phyloP scores from a whole-genome alignment of 2,329 filamentous ascomycete genomes.

The Fulvia fulva region DNA sequence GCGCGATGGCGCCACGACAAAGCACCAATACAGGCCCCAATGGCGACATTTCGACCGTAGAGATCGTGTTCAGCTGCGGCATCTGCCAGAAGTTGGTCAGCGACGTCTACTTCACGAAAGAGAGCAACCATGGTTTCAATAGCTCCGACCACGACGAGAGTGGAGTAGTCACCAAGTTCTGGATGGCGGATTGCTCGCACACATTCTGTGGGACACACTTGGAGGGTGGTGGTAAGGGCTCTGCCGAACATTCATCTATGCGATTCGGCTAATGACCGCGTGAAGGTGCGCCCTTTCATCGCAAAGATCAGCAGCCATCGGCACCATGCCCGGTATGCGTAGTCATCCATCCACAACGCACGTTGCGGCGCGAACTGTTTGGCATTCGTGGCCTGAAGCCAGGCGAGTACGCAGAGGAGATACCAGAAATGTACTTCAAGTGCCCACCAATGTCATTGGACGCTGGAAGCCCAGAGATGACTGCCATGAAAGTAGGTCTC shows the following conservation, averaged over 20 bases:
- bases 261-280: no score
- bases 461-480: constrained; percentile 34
- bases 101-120: constrained; percentile 42
- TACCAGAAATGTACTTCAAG: constrained; percentile 42
- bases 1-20: constrained; percentile 14
- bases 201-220: constrained; percentile 48
- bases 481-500: constrained; percentile 41
- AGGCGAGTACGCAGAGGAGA: constrained; percentile 41
- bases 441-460: constrained; percentile 43
- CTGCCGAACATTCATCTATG: no score
- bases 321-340: constrained; percentile 46
- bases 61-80: constrained; percentile 49
- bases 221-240: constrained; percentile 44
- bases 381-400: constrained; percentile 42
- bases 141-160: constrained; percentile 29
- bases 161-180: constrained; percentile 43
- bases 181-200: constrained; percentile 48
- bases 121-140: constrained; percentile 36
- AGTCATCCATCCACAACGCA: constrained; percentile 31
- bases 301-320: constrained; percentile 37
- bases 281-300: constrained; percentile 47
- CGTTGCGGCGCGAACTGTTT: constrained; percentile 36
- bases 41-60: constrained; percentile 18
- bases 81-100: constrained; percentile 45
- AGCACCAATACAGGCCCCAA: neutral